Conservation (phyloP, 2,329 filamentous ascomycete genomes). For the Pseudomassariella vexata region DNA sequence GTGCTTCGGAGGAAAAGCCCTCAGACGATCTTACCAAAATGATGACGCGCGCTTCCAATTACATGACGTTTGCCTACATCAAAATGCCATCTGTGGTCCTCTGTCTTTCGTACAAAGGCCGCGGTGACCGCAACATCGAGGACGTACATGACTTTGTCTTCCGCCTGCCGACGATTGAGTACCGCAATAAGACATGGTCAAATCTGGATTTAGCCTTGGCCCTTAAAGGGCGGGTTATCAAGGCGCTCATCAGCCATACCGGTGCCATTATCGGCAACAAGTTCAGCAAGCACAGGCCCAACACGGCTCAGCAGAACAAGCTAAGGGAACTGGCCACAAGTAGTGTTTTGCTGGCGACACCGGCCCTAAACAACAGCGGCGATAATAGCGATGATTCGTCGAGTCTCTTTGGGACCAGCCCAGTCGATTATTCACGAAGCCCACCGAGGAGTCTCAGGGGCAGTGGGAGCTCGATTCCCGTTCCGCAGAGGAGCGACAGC, state of each 20-base stretch:
- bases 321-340: conserved; percentile 80
- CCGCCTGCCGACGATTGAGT: conserved; percentile 87
- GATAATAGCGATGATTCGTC: conserved; percentile 53
- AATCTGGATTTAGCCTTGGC: conserved; percentile 90
- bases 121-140: conserved; percentile 89
- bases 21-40: conserved; percentile 94
- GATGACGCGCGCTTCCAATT: conserved; percentile 91
- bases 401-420: conserved; percentile 46
- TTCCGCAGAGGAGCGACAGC: conserved; percentile 37
- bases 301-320: conserved; percentile 69
- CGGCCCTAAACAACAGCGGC: conserved; percentile 32
- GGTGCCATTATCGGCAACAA: conserved; percentile 98
- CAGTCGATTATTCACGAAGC: conserved; percentile 53
- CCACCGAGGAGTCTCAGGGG: conserved; percentile 48
- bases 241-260: conserved; percentile 89
- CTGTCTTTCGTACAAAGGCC: conserved; percentile 94
- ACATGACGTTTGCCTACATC: conserved; percentile 95
- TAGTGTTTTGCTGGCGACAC: conserved; percentile 55
- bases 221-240: conserved; percentile 90
- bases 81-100: conserved; percentile 93
- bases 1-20: conserved; percentile 52
- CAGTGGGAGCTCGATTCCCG: conserved; percentile 41
- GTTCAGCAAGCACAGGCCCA: conserved; percentile 82
- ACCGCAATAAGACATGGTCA: conserved; percentile 98
- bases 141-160: conserved; percentile 98